These are phyloP conservation scores for Aristolochia californica DNA, from an alignment of 164 flowering plant species.

Conservation along the genomic window DNA sequence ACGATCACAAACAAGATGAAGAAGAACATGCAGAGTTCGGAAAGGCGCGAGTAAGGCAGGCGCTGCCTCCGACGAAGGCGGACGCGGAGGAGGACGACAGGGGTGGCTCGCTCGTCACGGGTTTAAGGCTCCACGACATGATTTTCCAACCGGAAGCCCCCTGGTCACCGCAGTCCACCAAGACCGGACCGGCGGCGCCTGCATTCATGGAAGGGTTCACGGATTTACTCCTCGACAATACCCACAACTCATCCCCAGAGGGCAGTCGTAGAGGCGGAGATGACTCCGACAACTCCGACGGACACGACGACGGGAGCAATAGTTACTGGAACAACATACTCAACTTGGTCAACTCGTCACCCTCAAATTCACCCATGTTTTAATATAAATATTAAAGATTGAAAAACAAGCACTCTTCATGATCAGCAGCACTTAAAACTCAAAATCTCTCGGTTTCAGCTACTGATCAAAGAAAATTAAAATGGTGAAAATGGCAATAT, in stretches of 20 bases:
- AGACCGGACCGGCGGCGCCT: background rate
- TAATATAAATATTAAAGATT: no score
- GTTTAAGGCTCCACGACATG: background rate
- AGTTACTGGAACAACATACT: conserved; percentile 84
- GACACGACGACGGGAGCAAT: conserved; percentile 45
- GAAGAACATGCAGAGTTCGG: conserved; percentile 1
- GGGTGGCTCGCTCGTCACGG: no score
- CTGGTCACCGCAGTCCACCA: conserved; percentile 6
- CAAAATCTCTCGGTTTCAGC: no score
- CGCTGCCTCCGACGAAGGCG: background rate
- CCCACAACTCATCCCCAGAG: no score
- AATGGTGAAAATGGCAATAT: no score
- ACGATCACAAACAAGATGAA: background rate
- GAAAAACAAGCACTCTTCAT: no score
- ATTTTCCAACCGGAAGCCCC: background rate
- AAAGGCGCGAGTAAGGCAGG: background rate
- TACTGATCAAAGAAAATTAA: no score
- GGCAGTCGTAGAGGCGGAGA: background rate
- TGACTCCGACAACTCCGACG: conserved; percentile 6
- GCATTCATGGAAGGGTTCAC: conserved; percentile 9
- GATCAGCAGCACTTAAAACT: no score
- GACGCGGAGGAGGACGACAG: no score
- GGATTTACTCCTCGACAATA: conserved; percentile 3
- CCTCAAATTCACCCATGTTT: conserved; percentile 14
- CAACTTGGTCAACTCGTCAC: conserved; percentile 54